Base-by-base conservation (phyloP, 2,329 filamentous ascomycete species). In the Metarhizium guizhouense region DNA sequence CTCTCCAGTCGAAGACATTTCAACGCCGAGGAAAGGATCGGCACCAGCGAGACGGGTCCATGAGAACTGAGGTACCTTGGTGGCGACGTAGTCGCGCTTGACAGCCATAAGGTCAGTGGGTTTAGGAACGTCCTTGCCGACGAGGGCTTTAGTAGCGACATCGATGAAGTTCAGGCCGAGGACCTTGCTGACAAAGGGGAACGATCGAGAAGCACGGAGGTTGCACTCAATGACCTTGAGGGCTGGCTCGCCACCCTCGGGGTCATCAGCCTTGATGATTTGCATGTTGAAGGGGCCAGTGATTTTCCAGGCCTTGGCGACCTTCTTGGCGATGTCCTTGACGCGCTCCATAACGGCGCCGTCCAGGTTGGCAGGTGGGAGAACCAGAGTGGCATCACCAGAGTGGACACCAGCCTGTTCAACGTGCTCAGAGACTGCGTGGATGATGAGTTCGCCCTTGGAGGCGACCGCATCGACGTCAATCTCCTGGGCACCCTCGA, bases 231-330 rank as follows among this genome's bases (percentile, higher is more conserved):
- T 97, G 67, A 97, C 93, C 80, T 96, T 96, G 62, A 97, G 83
- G 32, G 82, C 79, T 38, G 88, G 83, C 67, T 87, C 82, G 55
- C 86, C 86, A 56, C 88, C 88, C 57, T 89, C 85, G 36, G 87
- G 83, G 66, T 87, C 78, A 13, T 89, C 80, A 40, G 88, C 90
- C 78, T 95, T 95, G 82, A 99, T 97, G 74, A 99, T 95, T 71
- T 99, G 94, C 93, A 99, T 97, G 82, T 99, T 99, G 84, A 97
- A 99, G 57, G 94, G 94, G 55, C 94, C 94, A 20, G 91, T 97
- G 72, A 97, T 97, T 68, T 82, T 91, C 90, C 93, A 96, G 51
- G 94, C 94, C 75, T 94, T 88, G 62, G 94, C 94, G 53, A 99
- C 92, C 82, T 96, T 97, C 73, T 92, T 75, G 16, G 94, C 93